Base-by-base conservation (phyloP, 2,329 filamentous ascomycete genomes). In the Botryotinia convoluta region DNA sequence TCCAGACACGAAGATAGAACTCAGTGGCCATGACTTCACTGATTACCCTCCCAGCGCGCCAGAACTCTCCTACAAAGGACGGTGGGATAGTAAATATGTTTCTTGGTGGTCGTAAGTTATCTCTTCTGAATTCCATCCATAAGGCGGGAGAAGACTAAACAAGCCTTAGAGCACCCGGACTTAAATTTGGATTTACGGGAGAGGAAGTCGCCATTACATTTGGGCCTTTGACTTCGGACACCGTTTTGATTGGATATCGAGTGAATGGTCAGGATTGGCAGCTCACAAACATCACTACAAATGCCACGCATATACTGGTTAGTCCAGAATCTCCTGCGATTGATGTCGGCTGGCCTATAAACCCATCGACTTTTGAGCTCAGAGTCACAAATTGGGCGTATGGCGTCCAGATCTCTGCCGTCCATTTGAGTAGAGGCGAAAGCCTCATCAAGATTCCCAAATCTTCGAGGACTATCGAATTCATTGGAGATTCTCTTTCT, bases 311-410 rank as follows among this genome's bases (percentile, higher is more conserved):
- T 78, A 84, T 89, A 29, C 84, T 91, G 64, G 82, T 89, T 67
- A 84, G 81, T 37, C 79, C 83, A 0, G 78, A 79, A n/a, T 86
- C 84, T 0, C 81, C 84, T 0, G 85, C 85, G 8, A 81, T 86
- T 16, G 83, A 84, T 68, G 77, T 84, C 57, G 85, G 83, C 0
- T 81, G 81, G 18, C 83, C 85, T 0, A 77, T 85, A 32, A 83
- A 79, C 59, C 84, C 85, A 1, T 83, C 84, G 45, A 85, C 83
- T 0, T 88, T 90, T 73, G 88, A 90, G 78, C 80, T 90, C 77
- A 82, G 87, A 75, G 88, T 90, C 26, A 88, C 88, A 1, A 90
- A 90, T 76, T 90, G 87, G 87, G 87, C 84, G 26, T 87, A 86
- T 76, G 88, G 88, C 3, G 84, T 90, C 5, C 88, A 90, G 79